A percentile compares a stretch with the other conserved stretches of the same genome.
Evolutionary conservation across 164 flowering plant genomes (phyloP).

Genomic region (Liquidambar formosana): DNA sequence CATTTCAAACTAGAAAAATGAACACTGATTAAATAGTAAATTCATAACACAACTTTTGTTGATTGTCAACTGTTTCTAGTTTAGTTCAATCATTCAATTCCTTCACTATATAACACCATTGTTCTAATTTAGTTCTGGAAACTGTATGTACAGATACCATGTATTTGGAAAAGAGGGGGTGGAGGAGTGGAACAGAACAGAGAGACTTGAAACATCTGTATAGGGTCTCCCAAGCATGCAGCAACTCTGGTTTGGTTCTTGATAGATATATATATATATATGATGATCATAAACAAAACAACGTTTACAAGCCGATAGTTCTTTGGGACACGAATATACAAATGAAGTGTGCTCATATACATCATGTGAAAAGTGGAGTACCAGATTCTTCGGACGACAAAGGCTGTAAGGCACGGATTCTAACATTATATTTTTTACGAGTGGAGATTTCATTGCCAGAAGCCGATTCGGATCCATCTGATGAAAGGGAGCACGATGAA

Average conservation of each 20-base stretch:
- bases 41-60: too few relatives aligned
- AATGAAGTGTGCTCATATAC: background rate
- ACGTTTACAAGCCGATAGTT: background rate
- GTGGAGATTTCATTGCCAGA: conserved; percentile 33
- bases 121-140: too few relatives aligned
- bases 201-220: background rate
- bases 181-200: background rate
- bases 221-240: background rate
- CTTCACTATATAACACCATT: background rate
- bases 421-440: conserved; percentile 50
- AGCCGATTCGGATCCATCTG: conserved; percentile 45
- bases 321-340: background rate
- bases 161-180: background rate
- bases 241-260: background rate
- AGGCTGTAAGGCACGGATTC: conserved; percentile 75
- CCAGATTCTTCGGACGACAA: conserved; percentile 47
- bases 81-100: background rate
- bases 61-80: too few relatives aligned
- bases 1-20: too few relatives aligned
- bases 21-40: background rate
- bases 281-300: background rate
- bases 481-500: conserved; percentile 27
- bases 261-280: background rate
- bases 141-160: too few relatives aligned
- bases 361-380: conserved; percentile 42